Conservation (phyloP, 163 green algal species). For the Chlorella variabilis region DNA sequence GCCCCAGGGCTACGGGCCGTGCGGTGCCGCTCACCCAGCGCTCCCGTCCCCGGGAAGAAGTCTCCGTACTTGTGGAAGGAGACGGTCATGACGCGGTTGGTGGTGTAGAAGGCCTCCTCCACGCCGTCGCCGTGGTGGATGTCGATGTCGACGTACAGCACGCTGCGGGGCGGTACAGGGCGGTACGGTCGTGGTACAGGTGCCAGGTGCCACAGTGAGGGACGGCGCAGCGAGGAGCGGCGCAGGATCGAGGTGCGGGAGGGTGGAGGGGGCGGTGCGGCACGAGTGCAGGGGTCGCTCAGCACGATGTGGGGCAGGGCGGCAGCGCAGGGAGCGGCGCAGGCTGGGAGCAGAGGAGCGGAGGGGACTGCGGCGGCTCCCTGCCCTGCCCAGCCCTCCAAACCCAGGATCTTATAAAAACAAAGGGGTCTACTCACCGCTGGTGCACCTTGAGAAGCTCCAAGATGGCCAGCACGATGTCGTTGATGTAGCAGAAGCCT, state of each 20-base stretch:
- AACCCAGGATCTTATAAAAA: no score
- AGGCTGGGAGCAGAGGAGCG: background rate
- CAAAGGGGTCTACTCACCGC: constrained; percentile 36
- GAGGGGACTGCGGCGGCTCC: background rate
- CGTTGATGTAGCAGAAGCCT: constrained; percentile 99
- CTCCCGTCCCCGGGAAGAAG: constrained; percentile 94
- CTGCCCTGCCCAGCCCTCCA: no score
- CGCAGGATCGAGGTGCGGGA: no score
- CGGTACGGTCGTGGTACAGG: no score
- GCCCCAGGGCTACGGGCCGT: no score
- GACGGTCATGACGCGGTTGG: constrained; percentile 93
- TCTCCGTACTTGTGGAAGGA: constrained; percentile 95
- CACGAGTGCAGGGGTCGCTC: no score
- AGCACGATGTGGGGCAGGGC: no score
- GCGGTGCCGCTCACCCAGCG: constrained; percentile 40
- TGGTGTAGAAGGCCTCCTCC: constrained; percentile 96
- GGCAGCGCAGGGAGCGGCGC: background rate
- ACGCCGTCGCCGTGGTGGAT: constrained; percentile 97
- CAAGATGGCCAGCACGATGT: constrained; percentile 96
- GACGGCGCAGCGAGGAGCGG: no score
- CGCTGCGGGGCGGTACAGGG: constrained; percentile 10
- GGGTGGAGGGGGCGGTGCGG: no score
- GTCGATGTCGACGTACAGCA: constrained; percentile 75
- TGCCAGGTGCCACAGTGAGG: no score
- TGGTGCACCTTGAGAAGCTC: constrained; percentile 91